phyloP scores from a whole-genome alignment of 257 asterid genomes.

The Ophiorrhiza pumila region DNA sequence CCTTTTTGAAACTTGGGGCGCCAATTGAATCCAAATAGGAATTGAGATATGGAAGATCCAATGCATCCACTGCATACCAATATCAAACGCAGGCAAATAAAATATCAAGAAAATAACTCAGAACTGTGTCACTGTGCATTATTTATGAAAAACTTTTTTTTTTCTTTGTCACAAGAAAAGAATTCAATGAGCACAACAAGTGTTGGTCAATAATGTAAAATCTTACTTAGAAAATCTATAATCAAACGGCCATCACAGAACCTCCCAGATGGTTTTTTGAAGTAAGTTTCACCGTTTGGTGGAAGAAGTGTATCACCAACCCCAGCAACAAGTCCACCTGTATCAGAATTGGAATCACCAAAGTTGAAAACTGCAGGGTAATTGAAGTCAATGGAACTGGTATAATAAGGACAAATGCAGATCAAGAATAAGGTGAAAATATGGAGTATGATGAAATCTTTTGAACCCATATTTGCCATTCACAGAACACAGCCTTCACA shows the following conservation, averaged over 20 bases:
- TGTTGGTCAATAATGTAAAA: no score
- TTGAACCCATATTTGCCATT: constrained; percentile 53
- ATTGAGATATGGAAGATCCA: constrained; percentile 78
- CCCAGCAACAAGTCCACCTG: constrained; percentile 75
- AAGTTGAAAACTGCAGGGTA: constrained; percentile 93
- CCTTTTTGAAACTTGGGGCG: constrained; percentile 59
- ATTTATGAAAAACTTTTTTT: no score
- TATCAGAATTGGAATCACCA: constrained; percentile 98
- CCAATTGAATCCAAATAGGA: constrained; percentile 73
- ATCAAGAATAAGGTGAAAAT: constrained; percentile 23
- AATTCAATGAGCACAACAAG: no score
- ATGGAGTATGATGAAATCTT: constrained; percentile 26
- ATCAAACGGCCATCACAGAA: constrained; percentile 86
- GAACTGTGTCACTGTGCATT: no score
- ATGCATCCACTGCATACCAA: constrained; percentile 71
- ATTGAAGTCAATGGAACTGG: constrained; percentile 64
- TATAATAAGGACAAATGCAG: constrained; percentile 26
- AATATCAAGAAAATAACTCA: not conserved
- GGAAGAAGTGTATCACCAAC: constrained; percentile 58
- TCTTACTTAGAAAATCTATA: constrained; percentile 66
- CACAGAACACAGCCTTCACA: constrained; percentile 1
- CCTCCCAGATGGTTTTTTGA: constrained; percentile 85
- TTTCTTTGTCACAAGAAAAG: no score
- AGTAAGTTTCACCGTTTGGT: constrained; percentile 79
- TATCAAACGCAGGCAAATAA: not conserved